phyloP scores from a whole-genome alignment of 495 filamentous ascomycete species.

The Lineolata rhizophorae region DNA sequence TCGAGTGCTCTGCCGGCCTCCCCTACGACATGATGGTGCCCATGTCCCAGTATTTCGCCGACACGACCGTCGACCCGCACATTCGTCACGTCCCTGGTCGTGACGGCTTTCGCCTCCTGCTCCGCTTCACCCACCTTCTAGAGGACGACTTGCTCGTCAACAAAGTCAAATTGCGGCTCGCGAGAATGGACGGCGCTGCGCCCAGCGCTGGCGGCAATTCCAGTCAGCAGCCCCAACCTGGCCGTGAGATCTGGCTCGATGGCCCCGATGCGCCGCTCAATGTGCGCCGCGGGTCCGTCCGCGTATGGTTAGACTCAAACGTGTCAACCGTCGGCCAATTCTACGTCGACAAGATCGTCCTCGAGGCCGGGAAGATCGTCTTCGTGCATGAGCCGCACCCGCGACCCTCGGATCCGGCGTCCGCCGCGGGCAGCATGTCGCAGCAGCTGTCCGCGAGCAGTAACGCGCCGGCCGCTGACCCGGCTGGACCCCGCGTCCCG shows the following conservation, averaged over 20 bases:
- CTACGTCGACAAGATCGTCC: constrained; percentile 45
- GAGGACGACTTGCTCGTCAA: constrained; percentile 25
- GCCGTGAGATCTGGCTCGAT: constrained; percentile 52
- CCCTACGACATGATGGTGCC: constrained; percentile 43
- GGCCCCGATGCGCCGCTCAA: constrained; percentile 17
- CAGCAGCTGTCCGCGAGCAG: constrained; percentile 15
- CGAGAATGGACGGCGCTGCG: too few relatives aligned
- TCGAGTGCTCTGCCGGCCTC: constrained; percentile 36
- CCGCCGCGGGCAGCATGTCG: constrained; percentile 11
- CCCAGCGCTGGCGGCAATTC: too few relatives aligned
- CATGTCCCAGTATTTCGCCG: constrained; percentile 49
- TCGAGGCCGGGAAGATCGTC: constrained; percentile 44
- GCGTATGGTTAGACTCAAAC: constrained; percentile 28
- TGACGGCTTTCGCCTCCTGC: constrained; percentile 56
- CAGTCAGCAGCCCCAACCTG: too few relatives aligned
- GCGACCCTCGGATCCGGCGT: constrained; percentile 8
- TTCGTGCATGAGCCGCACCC: constrained; percentile 38
- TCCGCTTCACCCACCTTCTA: constrained; percentile 52
- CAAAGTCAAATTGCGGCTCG: too few relatives aligned
- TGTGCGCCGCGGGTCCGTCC: constrained; percentile 32
- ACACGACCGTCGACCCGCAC: constrained; percentile 43
- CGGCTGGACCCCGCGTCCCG: too few relatives aligned
- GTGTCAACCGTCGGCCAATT: constrained; percentile 53
- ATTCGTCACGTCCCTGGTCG: constrained; percentile 45
- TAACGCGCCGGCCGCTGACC: too few relatives aligned